Conservation (phyloP, 2,329 filamentous ascomycete genomes). For the Trichoderma citrinoviride region DNA sequence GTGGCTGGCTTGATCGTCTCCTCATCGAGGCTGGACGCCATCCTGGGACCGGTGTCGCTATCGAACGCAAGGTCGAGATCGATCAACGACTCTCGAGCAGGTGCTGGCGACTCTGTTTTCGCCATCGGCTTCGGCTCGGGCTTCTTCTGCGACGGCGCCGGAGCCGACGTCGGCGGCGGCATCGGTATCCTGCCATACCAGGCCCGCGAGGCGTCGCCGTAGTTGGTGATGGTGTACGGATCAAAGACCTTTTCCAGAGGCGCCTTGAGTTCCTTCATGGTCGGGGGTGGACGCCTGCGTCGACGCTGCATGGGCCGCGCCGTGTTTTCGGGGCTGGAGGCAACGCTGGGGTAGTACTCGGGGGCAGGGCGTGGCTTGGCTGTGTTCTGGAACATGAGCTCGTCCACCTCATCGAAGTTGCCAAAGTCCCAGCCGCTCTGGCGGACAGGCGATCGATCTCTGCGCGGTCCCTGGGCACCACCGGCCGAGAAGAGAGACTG, state of each 20-base stretch:
- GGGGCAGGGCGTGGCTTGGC: slow-evolving; percentile 6
- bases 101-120: slow-evolving; percentile 1
- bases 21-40: slow-evolving; percentile 9
- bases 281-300: slow-evolving; percentile 44
- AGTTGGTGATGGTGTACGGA: slow-evolving; percentile 46
- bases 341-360: slow-evolving; percentile 6
- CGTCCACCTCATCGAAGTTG: slow-evolving; percentile 21
- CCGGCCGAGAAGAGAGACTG: slow-evolving; percentile 55
- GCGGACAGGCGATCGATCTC: slow-evolving; percentile 38
- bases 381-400: slow-evolving; percentile 20
- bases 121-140: not conserved
- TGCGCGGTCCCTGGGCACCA: slow-evolving; percentile 44
- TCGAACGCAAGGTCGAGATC: slow-evolving; percentile 45
- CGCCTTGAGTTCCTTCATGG: slow-evolving; percentile 40
- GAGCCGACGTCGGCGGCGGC: slow-evolving; percentile 41
- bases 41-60: slow-evolving; percentile 19
- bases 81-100: slow-evolving; percentile 42
- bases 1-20: slow-evolving; percentile 20
- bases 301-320: slow-evolving; percentile 23
- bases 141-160: slow-evolving; percentile 34
- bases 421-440: slow-evolving; percentile 61
- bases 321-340: slow-evolving; percentile 16
- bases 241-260: slow-evolving; percentile 50
- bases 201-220: slow-evolving; percentile 44
- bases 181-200: slow-evolving; percentile 40